Evolutionary conservation across 129 eudicot genomes (phyloP).

Genomic region (Artemisia tridentata): DNA sequence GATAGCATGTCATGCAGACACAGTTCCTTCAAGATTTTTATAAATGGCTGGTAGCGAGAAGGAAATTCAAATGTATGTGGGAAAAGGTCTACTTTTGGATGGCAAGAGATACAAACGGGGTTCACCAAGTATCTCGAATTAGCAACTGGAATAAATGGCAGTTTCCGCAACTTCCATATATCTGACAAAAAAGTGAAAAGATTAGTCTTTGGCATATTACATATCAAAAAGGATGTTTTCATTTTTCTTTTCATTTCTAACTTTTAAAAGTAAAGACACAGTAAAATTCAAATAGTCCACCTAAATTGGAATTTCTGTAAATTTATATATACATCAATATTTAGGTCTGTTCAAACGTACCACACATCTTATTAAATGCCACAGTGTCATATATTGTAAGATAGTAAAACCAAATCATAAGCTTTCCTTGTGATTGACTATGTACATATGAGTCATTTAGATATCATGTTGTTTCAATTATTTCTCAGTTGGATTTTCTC

Average conservation of each 20-base stretch:
- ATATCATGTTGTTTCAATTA: too few species aligned
- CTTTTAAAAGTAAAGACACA: too few species aligned
- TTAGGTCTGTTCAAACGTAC: background rate
- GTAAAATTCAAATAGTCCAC: too few species aligned
- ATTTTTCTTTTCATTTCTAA: too few species aligned
- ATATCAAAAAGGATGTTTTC: too few species aligned
- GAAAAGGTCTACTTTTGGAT: conserved; percentile 50
- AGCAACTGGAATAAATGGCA: conserved; percentile 72
- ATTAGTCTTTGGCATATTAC: too few species aligned
- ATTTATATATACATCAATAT: background rate
- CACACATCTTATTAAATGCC: background rate
- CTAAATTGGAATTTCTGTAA: background rate
- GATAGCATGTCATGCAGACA: conserved; percentile 60
- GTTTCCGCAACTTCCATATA: conserved; percentile 38
- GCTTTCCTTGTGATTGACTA: background rate
- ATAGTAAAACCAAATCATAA: background rate
- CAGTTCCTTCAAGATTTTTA: conserved; percentile 57
- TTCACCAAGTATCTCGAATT: conserved; percentile 64
- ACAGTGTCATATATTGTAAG: background rate
- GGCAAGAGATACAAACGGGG: conserved; percentile 56
- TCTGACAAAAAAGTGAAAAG: conserved; percentile 26
- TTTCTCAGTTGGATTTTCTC: too few species aligned
- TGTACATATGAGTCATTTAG: background rate
- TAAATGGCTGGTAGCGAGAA: conserved; percentile 48
- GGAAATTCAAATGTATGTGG: conserved; percentile 58